Evolutionary conservation across 83 land plant genomes (phyloP).

Genomic region (Picea abies): DNA sequence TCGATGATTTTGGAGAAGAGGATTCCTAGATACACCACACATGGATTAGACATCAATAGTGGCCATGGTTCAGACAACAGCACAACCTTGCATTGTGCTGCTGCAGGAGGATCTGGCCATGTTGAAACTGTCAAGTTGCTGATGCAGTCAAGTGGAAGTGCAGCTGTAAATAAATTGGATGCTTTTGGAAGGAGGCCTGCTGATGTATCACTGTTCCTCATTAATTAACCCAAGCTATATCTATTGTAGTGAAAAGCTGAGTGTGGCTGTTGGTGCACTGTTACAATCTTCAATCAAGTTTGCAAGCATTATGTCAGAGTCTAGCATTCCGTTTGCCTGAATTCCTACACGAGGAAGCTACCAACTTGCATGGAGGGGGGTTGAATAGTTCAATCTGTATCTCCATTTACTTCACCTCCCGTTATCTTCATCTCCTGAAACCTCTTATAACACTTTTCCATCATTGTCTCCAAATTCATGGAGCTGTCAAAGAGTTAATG

Average conservation of each 20-base stretch:
- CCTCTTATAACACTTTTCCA: neutral
- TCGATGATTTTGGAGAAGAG: slow-evolving; percentile 41
- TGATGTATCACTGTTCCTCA: slow-evolving; percentile 57
- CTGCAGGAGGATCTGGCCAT: slow-evolving; percentile 56
- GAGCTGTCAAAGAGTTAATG: neutral
- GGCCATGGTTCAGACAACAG: slow-evolving; percentile 44
- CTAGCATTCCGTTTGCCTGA: neutral
- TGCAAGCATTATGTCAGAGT: neutral
- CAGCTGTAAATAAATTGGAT: slow-evolving; percentile 42
- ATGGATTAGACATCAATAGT: slow-evolving; percentile 45
- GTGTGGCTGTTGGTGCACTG: neutral
- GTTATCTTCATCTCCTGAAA: slow-evolving; percentile 1
- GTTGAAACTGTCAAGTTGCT: slow-evolving; percentile 59
- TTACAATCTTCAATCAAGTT: neutral
- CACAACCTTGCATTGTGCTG: slow-evolving; percentile 82
- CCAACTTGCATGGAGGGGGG: neutral
- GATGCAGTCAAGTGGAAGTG: slow-evolving; percentile 68
- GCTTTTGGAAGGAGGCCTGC: slow-evolving; percentile 42
- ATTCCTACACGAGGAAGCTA: neutral
- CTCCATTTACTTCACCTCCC: slow-evolving; percentile 8
- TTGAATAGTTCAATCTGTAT: neutral
- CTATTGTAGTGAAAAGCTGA: slow-evolving; percentile 35
- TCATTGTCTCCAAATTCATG: neutral
- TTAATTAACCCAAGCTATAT: slow-evolving; percentile 25
- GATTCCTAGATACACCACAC: slow-evolving; percentile 23